phyloP scores from a whole-genome alignment of 2,329 filamentous ascomycete species.

The Phaeophleospora eucalypticola region DNA sequence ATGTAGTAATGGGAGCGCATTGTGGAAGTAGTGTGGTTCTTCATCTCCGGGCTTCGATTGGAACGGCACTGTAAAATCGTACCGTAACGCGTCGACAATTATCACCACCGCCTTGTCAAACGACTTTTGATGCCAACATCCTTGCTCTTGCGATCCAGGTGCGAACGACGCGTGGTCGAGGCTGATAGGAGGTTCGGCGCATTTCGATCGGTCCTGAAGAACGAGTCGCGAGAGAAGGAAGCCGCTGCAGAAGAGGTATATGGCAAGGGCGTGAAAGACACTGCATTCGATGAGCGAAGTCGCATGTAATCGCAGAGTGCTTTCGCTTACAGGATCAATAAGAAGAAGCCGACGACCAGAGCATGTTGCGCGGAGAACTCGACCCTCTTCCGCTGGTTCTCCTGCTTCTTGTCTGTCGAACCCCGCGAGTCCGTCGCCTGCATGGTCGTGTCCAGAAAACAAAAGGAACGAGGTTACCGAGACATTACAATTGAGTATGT shows the following conservation, averaged over 20 bases:
- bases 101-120: constrained; percentile 90
- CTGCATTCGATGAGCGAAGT: too few relatives aligned
- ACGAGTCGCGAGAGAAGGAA: constrained; percentile 88
- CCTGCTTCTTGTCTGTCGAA: constrained; percentile 24
- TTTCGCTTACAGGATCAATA: constrained; percentile 59
- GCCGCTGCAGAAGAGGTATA: constrained; percentile 90
- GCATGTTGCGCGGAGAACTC: constrained; percentile 53
- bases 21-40: constrained; percentile 66
- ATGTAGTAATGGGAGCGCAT: constrained; percentile 82
- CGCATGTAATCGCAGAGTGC: too few relatives aligned
- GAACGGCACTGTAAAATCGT: constrained; percentile 91
- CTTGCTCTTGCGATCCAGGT: constrained; percentile 49
- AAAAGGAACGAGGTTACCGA: background rate
- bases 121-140: constrained; percentile 94
- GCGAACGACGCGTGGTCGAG: constrained; percentile 29
- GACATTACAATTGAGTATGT: background rate
- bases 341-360: constrained; percentile 61
- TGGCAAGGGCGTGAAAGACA: constrained; percentile 70
- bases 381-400: constrained; percentile 41
- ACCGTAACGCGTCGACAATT: constrained; percentile 87
- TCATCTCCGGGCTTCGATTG: constrained; percentile 48
- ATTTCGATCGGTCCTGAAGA: constrained; percentile 71
- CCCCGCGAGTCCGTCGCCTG: background rate
- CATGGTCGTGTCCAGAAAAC: background rate
- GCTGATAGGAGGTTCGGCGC: constrained; percentile 66